Evolutionary conservation across 768 basidiomycete species (phyloP), one percentile per base, ranked within the genome.

Genomic region (Cystofilobasidium ferigula): DNA sequence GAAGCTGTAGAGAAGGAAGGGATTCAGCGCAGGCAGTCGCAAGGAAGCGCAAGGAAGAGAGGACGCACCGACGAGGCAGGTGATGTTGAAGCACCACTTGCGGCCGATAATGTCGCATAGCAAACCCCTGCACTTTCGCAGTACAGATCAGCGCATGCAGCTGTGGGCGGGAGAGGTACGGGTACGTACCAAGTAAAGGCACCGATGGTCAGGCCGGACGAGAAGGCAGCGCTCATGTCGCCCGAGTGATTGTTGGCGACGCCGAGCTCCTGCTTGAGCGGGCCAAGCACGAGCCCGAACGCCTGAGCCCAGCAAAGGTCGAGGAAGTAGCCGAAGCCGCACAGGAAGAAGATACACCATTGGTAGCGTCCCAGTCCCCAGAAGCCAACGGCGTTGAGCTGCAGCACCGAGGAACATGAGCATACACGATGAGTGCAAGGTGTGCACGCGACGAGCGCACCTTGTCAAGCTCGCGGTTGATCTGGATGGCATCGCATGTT

Each of bases 61-160:
- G n/a, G n/a, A n/a, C n/a, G n/a, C n/a, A n/a, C n/a, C 45, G 66
- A 78, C 73, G 57, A 77, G 62, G 70, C 76, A 76, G 13, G 76
- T 77, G 26, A 77, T 64, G 71, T 79, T 78, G 73, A 78, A 79
- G 10, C 75, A 75, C 76, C 75, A 77, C 47, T 70, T 69, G 32
- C 74, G 63, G 1, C 77, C 77, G 66, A 78, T 74, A 48, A 78
- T 70, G 63, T 77, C 76, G 42, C 74, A 73, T 2, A 71, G 30
- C 16, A 76, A 67, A 24, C 77, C 77, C 70, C 73, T 35, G n/a
- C n/a, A 13, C n/a, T n/a, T n/a, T n/a, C n/a, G n/a, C n/a, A n/a
- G n/a, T n/a, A n/a, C n/a, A n/a, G n/a, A n/a, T n/a, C 76, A n/a
- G 67, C n/a, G n/a, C n/a, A n/a, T n/a, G n/a, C n/a, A n/a, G n/a